These are phyloP conservation scores for Pyrenophora teres DNA, from an alignment of 2,329 filamentous ascomycete species.

Conservation along the genomic window DNA sequence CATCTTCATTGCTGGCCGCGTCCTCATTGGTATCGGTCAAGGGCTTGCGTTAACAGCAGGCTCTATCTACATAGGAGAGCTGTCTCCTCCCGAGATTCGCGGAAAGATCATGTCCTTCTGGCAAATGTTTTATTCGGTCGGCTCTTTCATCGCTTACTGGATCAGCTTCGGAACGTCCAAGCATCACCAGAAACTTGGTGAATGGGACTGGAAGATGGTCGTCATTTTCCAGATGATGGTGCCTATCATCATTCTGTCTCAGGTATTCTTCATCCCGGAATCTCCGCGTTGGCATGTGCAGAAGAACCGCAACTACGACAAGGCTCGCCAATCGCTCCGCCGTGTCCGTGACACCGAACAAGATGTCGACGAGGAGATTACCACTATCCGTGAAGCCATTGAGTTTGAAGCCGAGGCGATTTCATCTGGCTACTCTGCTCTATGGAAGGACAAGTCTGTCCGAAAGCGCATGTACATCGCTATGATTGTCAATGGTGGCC, in stretches of 20 bases:
- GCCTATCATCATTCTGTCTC: constrained; percentile 63
- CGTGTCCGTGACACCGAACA: constrained; percentile 67
- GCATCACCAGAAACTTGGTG: constrained; percentile 60
- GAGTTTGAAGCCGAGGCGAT: constrained; percentile 74
- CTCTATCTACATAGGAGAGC: constrained; percentile 72
- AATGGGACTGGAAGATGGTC: constrained; percentile 76
- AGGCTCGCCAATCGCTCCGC: constrained; percentile 62
- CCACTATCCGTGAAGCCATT: constrained; percentile 68
- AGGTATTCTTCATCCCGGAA: constrained; percentile 67
- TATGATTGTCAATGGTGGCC: constrained; percentile 70
- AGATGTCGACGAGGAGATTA: constrained; percentile 69
- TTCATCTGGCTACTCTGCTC: constrained; percentile 64
- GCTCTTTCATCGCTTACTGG: constrained; percentile 66
- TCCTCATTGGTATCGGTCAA: constrained; percentile 71
- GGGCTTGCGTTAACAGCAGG: constrained; percentile 70
- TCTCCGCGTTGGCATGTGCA: constrained; percentile 72
- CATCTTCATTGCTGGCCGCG: constrained; percentile 70
- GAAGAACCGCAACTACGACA: constrained; percentile 62
- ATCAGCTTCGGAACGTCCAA: constrained; percentile 67
- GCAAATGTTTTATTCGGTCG: constrained; percentile 70
- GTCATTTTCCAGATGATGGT: constrained; percentile 75
- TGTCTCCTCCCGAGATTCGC: constrained; percentile 67
- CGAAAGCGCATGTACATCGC: constrained; percentile 69
- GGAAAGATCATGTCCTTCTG: constrained; percentile 72
- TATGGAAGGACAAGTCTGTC: constrained; percentile 72